Evolutionary conservation across 371 early-diverging fungal genomes (phyloP).

Genomic region (Funneliformis caledonium): DNA sequence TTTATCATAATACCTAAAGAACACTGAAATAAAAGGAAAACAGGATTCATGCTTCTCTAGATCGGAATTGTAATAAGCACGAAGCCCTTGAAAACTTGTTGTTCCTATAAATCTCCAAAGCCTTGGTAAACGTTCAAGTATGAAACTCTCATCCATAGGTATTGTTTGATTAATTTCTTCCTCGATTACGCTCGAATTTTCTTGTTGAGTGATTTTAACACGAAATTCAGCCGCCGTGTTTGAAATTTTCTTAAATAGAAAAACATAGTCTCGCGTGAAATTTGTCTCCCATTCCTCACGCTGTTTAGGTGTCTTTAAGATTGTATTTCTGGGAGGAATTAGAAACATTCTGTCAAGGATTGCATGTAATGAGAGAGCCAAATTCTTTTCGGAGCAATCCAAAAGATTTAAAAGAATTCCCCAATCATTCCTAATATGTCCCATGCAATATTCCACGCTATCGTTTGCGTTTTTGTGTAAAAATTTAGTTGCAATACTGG

Average conservation of each 20-base stretch:
- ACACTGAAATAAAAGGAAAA: constrained; percentile 28
- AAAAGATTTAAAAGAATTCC: constrained; percentile 11
- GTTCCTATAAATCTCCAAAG: constrained; percentile 30
- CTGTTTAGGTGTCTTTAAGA: neutral
- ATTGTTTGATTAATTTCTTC: constrained; percentile 38
- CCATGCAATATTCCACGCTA: constrained; percentile 11
- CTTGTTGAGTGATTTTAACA: constrained; percentile 7
- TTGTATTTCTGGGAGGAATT: neutral
- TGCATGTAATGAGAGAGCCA: constrained; percentile 28
- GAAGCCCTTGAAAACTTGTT: constrained; percentile 20
- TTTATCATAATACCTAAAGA: constrained; percentile 34
- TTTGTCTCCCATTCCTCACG: constrained; percentile 30
- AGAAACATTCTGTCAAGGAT: constrained; percentile 8
- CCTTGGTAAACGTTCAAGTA: constrained; percentile 7
- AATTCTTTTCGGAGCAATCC: constrained; percentile 19
- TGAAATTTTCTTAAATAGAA: constrained; percentile 9
- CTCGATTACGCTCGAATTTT: neutral
- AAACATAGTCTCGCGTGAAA: constrained; percentile 19
- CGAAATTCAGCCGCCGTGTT: constrained; percentile 5
- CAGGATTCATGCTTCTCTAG: neutral
- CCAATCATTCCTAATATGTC: constrained; percentile 42
- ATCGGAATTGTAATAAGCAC: constrained; percentile 9
- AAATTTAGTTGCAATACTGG: constrained; percentile 1
- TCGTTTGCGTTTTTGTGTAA: constrained; percentile 14
- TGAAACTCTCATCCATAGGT: constrained; percentile 5